These are phyloP conservation scores for Fraxinus angustifolia DNA, from an alignment of 305 asterid genomes.

Conservation along the genomic window DNA sequence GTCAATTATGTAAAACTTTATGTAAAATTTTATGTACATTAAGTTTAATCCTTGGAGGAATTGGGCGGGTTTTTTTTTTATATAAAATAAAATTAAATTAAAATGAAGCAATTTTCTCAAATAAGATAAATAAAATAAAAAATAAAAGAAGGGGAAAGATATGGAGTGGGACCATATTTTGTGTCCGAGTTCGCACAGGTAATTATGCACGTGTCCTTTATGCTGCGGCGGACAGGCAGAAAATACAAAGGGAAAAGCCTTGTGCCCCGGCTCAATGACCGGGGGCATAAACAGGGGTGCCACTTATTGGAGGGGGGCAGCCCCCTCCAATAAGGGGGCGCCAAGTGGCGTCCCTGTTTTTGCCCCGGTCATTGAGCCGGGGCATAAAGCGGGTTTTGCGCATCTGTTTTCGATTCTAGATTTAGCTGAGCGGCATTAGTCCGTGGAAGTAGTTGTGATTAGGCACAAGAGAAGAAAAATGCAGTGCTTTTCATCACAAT, in stretches of 20 bases:
- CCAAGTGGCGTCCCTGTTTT: too few relatives aligned
- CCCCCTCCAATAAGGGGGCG: too few relatives aligned
- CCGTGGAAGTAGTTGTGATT: not conserved
- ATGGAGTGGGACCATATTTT: not conserved
- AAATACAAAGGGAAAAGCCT: not conserved
- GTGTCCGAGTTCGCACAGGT: not conserved
- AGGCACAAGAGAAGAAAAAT: not conserved
- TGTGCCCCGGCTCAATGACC: too few relatives aligned
- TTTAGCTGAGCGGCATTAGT: not conserved
- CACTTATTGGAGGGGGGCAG: too few relatives aligned
- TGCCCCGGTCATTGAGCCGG: too few relatives aligned
- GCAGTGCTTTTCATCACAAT: not conserved
- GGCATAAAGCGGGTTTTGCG: too few relatives aligned
- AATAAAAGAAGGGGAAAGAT: not conserved
- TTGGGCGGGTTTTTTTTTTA: not conserved
- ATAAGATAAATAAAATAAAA: not conserved
- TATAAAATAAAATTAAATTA: too few relatives aligned
- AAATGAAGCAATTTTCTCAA: not conserved
- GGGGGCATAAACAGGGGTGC: too few relatives aligned
- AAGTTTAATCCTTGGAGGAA: not conserved
- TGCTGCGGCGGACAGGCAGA: not conserved
- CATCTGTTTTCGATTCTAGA: not conserved
- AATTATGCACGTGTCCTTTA: not conserved
- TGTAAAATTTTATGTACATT: too few relatives aligned
- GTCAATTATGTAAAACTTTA: too few relatives aligned